Evolutionary conservation across 495 filamentous ascomycete genomes (phyloP).

Genomic region (Annulohypoxylon nitens): DNA sequence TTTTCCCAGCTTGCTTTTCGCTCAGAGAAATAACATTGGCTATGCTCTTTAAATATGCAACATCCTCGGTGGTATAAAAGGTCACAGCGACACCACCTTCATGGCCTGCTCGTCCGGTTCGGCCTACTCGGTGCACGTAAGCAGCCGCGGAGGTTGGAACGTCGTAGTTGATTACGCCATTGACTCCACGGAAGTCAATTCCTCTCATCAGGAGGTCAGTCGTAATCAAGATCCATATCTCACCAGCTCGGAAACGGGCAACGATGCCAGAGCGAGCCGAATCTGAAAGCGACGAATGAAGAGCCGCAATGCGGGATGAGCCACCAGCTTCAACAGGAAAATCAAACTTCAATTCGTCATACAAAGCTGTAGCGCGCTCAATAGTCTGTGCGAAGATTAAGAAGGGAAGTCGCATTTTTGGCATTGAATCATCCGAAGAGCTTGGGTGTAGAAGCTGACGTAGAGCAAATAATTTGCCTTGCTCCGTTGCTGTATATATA

Average conservation of each 20-base stretch:
- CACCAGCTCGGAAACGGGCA: constrained; percentile 88
- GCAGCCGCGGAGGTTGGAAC: constrained; percentile 87
- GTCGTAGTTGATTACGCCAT: constrained; percentile 97
- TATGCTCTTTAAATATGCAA: constrained; percentile 88
- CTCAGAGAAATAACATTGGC: constrained; percentile 90
- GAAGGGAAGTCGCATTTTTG: constrained; percentile 85
- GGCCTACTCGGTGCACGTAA: constrained; percentile 93
- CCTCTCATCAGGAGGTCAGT: constrained; percentile 93
- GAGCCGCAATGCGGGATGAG: constrained; percentile 85
- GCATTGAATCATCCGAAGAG: constrained; percentile 64
- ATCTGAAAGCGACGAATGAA: constrained; percentile 89
- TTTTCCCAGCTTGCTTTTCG: constrained; percentile 73
- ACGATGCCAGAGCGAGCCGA: constrained; percentile 80
- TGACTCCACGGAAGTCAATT: constrained; percentile 91
- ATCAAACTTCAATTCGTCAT: constrained; percentile 93
- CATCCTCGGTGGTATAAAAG: constrained; percentile 94
- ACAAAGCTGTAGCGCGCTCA: constrained; percentile 84
- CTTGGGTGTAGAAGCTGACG: constrained; percentile 91
- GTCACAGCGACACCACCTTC: constrained; percentile 93
- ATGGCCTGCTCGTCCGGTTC: constrained; percentile 89
- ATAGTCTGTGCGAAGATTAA: constrained; percentile 97
- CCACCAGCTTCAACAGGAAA: constrained; percentile 90
- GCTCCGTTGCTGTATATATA: constrained; percentile 90
- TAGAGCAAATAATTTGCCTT: constrained; percentile 91
- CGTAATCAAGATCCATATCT: constrained; percentile 96